A percentile compares a stretch with the other conserved stretches of the same genome.
Evolutionary conservation across 495 filamentous ascomycete genomes (phyloP).

Genomic region (Xeromyces bisporus): DNA sequence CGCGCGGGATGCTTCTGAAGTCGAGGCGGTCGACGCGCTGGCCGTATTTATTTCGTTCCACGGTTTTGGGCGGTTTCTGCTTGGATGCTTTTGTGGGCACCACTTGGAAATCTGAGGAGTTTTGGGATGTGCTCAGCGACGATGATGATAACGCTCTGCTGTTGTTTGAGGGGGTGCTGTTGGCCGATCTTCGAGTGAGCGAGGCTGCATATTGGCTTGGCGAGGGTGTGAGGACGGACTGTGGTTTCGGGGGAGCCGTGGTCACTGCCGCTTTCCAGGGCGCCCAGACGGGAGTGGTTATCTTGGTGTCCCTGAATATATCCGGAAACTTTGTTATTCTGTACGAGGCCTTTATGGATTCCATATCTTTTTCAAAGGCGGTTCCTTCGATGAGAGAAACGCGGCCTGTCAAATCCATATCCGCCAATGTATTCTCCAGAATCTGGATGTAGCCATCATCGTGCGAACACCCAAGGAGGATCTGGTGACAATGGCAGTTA

Average conservation of each 20-base stretch:
- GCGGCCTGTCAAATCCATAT: constrained; percentile 34
- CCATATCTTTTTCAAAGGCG: constrained; percentile 51
- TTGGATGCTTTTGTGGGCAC: constrained; percentile 36
- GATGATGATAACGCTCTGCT: constrained; percentile 17
- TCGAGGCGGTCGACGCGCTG: constrained; percentile 50
- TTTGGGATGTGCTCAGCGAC: constrained; percentile 15
- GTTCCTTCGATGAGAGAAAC: constrained; percentile 62
- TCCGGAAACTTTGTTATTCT: constrained; percentile 40
- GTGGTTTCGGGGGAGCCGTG: constrained; percentile 9
- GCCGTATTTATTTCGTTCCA: constrained; percentile 56
- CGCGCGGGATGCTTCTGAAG: constrained; percentile 35
- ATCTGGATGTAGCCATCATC: constrained; percentile 55
- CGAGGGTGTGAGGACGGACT: constrained; percentile 22
- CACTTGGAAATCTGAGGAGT: constrained; percentile 21
- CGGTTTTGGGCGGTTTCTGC: constrained; percentile 31
- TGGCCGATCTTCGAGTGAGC: constrained; percentile 25
- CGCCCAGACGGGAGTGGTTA: constrained; percentile 25
- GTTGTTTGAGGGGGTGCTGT: constrained; percentile 21
- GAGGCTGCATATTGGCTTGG: constrained; percentile 23
- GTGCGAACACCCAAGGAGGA: constrained; percentile 63
- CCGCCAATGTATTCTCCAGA: constrained; percentile 41
- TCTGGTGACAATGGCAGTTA: constrained; percentile 65
- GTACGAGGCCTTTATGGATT: constrained; percentile 33
- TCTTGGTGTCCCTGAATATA: constrained; percentile 51
- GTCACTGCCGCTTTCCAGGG: constrained; percentile 22